phyloP scores from a whole-genome alignment of 2,329 filamentous ascomycete species.

The Cucurbitaria berberidis region DNA sequence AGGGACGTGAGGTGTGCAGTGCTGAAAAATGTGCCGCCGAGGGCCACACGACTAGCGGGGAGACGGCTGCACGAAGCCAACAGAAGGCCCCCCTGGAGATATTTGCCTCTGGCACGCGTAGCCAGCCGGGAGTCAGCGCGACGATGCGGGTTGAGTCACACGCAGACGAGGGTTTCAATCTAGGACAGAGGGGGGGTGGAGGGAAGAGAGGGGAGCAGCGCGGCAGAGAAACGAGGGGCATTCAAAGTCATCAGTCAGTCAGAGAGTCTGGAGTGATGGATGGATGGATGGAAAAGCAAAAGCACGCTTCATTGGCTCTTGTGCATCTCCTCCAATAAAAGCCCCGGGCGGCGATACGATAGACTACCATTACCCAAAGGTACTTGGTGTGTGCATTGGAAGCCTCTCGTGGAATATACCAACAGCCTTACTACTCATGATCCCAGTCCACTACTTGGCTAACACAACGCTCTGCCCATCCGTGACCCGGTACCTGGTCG shows the following conservation, averaged over 20 bases:
- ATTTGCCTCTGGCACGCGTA: too few species aligned
- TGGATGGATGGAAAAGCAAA: too few species aligned
- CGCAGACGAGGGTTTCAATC: constrained; percentile 1
- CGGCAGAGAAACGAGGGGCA: background rate
- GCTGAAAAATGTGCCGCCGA: constrained; percentile 8
- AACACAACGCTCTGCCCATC: background rate
- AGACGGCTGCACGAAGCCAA: constrained; percentile 1
- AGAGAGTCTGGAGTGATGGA: too few species aligned
- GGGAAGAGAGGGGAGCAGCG: too few species aligned
- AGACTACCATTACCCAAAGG: too few species aligned
- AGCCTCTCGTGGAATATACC: too few species aligned
- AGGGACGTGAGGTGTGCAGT: background rate
- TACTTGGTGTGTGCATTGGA: background rate
- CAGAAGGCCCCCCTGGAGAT: too few species aligned
- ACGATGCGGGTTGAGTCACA: constrained; percentile 8
- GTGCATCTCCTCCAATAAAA: constrained; percentile 1
- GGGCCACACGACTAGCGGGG: constrained; percentile 9
- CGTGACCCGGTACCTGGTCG: background rate
- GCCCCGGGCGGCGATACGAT: background rate
- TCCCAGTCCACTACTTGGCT: background rate
- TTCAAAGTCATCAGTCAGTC: too few species aligned
- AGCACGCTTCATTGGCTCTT: background rate
- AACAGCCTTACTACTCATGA: too few species aligned
- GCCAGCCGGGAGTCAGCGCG: background rate
- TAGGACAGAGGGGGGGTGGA: background rate